Conservation (phyloP, 1,284 basidiomycete species). For the Acaromyces ingoldii region DNA sequence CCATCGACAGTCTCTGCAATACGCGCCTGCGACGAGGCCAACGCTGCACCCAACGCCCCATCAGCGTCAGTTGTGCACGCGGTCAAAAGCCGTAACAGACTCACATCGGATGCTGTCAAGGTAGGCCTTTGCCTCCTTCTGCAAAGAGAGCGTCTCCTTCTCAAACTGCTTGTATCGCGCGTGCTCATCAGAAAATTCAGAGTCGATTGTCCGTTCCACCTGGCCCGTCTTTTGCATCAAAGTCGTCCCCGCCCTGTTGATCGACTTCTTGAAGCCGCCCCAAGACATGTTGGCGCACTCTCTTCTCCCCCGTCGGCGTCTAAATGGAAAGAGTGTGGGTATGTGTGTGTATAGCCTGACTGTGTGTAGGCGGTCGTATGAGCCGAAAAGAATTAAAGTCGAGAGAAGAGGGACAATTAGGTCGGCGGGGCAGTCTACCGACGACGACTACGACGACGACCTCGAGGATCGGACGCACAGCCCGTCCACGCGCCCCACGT, state of each 20-base stretch:
- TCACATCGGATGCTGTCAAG: slow-evolving; percentile 75
- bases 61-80: no score
- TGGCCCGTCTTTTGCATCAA: slow-evolving; percentile 73
- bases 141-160: slow-evolving; percentile 60
- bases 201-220: slow-evolving; percentile 89
- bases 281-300: slow-evolving; percentile 53
- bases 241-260: slow-evolving; percentile 87
- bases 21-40: slow-evolving; percentile 86
- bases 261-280: slow-evolving; percentile 79
- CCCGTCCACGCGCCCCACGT: no score
- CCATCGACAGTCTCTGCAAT: slow-evolving; percentile 89
- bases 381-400: no score
- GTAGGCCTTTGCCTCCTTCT: slow-evolving; percentile 93
- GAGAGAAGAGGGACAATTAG: no score
- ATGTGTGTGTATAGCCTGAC: no score
- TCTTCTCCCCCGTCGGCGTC: no score
- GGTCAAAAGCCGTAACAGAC: not conserved
- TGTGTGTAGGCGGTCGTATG: no score
- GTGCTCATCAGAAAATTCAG: slow-evolving; percentile 89
- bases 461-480: no score
- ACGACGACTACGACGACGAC: no score
- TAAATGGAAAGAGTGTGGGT: no score
- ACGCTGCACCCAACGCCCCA: no score
- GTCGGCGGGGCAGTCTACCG: no score
- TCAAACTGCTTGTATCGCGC: slow-evolving; percentile 79